Base-by-base conservation (phyloP, 2,329 filamentous ascomycete species). In the Curvularia hawaiiensis region DNA sequence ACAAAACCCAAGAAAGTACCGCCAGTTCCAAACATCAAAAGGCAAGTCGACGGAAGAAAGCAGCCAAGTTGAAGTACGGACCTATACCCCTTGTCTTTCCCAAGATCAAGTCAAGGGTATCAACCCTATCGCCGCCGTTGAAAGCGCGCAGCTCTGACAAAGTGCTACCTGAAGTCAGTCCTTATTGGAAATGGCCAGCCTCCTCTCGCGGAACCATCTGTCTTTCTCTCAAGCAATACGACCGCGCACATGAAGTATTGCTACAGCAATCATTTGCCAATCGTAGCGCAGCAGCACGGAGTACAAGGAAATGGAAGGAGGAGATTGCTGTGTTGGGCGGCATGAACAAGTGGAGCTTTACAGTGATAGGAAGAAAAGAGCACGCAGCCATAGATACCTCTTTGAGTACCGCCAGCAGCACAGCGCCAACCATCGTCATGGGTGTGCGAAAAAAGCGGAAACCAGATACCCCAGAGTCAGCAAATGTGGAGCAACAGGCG, bases 231-330 rank as follows among this genome's bases (percentile, higher is more conserved):
- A 78, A 80, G 26, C 82, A 84, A 48, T 92, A 92, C 75, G 86
- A 87, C 61, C 84, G 89, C 11, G 84, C 87, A 9, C 81, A 86
- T 20, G 90, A 92, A 64, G 77, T 91, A 10, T 79, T 95, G 0
- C 81, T 93, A 5, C 85, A 89, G 56, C 83, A 92, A 0, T 90
- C 92, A 72, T 95, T 95, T 74, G 82, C 85, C 1, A 88, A 83
- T 9, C 75, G 87, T 3, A 83, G 85, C 11, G 84, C 88, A 47
- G 87, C 89, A 0, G 79, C 78, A 1, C 80, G 81, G 31, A 91
- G 89, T 67, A 91, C 90, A 2, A 78, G 76, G 50, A 85, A 89
- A 52, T 95, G 90, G 90, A 81, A 87, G 43, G 82, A 82, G 14
- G 90, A 94, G 68, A 85, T 89, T 1, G 84, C 83, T 16, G 71